A percentile compares a stretch with the other conserved stretches of the same genome.
These are phyloP conservation scores for Xylaria sp. DNA, from an alignment of 2,329 filamentous ascomycete genomes.

Conservation along the genomic window DNA sequence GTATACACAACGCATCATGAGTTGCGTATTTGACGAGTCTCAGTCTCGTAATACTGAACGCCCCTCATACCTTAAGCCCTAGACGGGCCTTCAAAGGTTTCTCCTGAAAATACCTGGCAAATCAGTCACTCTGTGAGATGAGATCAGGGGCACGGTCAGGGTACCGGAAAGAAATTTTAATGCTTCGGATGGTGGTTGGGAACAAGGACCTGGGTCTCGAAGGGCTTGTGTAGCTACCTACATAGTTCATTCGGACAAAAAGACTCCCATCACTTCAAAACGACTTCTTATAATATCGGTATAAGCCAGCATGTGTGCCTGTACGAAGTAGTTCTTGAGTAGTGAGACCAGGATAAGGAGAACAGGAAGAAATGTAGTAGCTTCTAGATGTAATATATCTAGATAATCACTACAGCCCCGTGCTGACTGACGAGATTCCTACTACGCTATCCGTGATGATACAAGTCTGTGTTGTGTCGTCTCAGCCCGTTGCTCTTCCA, in stretches of 20 bases:
- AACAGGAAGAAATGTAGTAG: slow-evolving; percentile 9
- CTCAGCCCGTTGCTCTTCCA: not conserved
- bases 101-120: not conserved
- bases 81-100: not conserved
- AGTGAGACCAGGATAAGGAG: not conserved
- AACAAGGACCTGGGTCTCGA: not conserved
- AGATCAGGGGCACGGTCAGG: not conserved
- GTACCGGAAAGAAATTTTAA: not conserved
- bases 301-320: too few species aligned
- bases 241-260: not conserved
- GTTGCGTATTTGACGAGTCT: slow-evolving; percentile 11
- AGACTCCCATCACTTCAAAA: not conserved
- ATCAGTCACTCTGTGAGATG: not conserved
- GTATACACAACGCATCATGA: slow-evolving; percentile 3
- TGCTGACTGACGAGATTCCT: slow-evolving; percentile 9
- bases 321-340: too few species aligned
- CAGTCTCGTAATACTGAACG: not conserved
- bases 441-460: slow-evolving; percentile 14
- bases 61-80: not conserved
- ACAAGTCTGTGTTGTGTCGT: slow-evolving; percentile 14
- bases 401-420: slow-evolving; percentile 18
- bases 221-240: not conserved
- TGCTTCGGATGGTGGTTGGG: not conserved
- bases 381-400: slow-evolving; percentile 23
- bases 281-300: too few species aligned